Evolutionary conservation across 129 eudicot genomes (phyloP).

Genomic region (Escallonia rubra): DNA sequence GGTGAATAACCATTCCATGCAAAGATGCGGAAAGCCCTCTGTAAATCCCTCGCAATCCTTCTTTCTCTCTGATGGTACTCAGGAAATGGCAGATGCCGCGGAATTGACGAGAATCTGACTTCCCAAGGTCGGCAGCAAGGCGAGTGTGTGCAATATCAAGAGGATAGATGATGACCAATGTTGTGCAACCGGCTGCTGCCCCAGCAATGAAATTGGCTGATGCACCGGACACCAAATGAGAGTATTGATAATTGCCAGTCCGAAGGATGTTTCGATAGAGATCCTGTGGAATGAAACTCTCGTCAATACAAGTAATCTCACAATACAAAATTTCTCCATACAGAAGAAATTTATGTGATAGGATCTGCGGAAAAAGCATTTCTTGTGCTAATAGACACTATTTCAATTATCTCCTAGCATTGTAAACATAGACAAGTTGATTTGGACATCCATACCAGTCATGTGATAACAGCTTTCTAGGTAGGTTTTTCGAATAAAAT

Average conservation of each 20-base stretch:
- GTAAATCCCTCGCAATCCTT: slow-evolving; percentile 85
- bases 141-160: slow-evolving; percentile 96
- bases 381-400: too few relatives aligned
- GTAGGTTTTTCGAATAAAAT: too few relatives aligned
- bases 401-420: too few relatives aligned
- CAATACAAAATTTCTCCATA: too few relatives aligned
- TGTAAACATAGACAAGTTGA: too few relatives aligned
- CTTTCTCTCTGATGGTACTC: slow-evolving; percentile 42
- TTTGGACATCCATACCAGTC: too few relatives aligned
- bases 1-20: slow-evolving; percentile 89
- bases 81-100: slow-evolving; percentile 84
- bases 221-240: slow-evolving; percentile 51
- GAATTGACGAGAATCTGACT: slow-evolving; percentile 68
- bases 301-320: too few relatives aligned
- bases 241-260: slow-evolving; percentile 34
- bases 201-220: slow-evolving; percentile 89
- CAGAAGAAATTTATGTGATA: too few relatives aligned
- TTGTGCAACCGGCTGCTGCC: slow-evolving; percentile 94
- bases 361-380: too few relatives aligned
- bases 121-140: slow-evolving; percentile 90
- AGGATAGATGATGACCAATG: slow-evolving; percentile 81
- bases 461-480: too few relatives aligned
- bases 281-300: slow-evolving; percentile 44
- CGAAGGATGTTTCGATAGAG: slow-evolving; percentile 68
- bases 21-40: slow-evolving; percentile 93